Percentiles rank a stretch among this genome's conserved stretches.
phyloP scores from a whole-genome alignment of 2,329 filamentous ascomycete genomes.

The Penicillium brasilianum region DNA sequence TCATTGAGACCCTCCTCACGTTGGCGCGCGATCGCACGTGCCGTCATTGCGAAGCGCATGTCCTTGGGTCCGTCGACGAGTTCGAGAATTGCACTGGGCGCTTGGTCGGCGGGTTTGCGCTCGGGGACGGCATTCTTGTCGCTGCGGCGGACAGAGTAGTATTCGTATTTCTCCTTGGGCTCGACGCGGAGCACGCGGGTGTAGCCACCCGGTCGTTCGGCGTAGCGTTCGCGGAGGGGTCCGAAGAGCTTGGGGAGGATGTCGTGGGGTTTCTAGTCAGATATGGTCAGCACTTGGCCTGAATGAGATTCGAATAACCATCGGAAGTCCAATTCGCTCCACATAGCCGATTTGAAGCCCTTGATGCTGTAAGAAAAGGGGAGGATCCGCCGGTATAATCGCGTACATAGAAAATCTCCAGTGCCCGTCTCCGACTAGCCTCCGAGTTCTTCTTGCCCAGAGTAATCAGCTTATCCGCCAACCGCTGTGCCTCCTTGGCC shows the following conservation, averaged over 20 bases:
- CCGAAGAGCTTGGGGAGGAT: constrained; percentile 85
- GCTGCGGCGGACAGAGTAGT: constrained; percentile 26
- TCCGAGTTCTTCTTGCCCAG: constrained; percentile 92
- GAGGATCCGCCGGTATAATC: neutral
- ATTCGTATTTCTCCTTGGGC: constrained; percentile 66
- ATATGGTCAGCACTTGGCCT: neutral
- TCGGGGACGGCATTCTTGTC: constrained; percentile 23
- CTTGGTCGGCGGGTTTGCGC: constrained; percentile 70
- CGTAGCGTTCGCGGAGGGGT: constrained; percentile 78
- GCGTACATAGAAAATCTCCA: constrained; percentile 83
- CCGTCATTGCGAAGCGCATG: constrained; percentile 93
- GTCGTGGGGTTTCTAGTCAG: constrained; percentile 45
- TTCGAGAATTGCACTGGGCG: constrained; percentile 86
- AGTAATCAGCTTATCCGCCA: constrained; percentile 94
- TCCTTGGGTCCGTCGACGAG: constrained; percentile 93
- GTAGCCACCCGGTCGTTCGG: constrained; percentile 82
- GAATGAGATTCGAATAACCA: neutral
- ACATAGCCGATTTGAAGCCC: neutral
- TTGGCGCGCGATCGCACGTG: constrained; percentile 74
- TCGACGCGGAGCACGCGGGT: constrained; percentile 93
- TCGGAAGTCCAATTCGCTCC: neutral
- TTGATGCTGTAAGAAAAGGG: neutral
- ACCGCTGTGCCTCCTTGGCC: constrained; percentile 91
- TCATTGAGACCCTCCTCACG: constrained; percentile 58
- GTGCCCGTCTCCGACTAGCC: constrained; percentile 74